Base-by-base conservation (phyloP, 345 rosid genomes). In the Salix suchowensis region DNA sequence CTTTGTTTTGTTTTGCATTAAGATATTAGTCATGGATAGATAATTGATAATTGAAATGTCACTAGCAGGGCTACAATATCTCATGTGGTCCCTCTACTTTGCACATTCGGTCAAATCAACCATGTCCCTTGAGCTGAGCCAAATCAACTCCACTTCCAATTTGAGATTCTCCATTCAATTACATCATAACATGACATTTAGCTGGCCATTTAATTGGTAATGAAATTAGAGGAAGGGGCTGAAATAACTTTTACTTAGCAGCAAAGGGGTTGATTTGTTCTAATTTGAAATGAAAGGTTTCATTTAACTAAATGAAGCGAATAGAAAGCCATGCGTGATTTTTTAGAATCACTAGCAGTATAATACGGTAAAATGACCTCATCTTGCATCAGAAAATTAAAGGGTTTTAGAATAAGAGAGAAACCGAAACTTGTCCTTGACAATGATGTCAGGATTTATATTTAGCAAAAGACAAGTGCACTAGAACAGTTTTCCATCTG, bases 401-500 rank as follows among this genome's bases (percentile, higher is more conserved):
- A 58, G 40, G 36, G 68, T 62, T 70, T 64, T 62, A 64, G 24
- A 32, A 70, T 15, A 70, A 19, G 52, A 36, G 12, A 48, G 40
- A 40, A 67, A 70, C 12, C 6, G 21, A 55, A 55, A 55, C 61
- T 55, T 3, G 4, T 55, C 23, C 26, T 55, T 55, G 64, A 58
- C 11, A 58, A 61, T 26, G 36, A 52, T 44, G 32, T 71, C 26
- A 36, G 50, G 37, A 65, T 11, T 65, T 39, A 44, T 40, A 64
- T 32, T 70, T 30, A 77, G 65, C 68, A 77, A 44, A 34, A 48
- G 8, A 65, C 50, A 36, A 71, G 66, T 36, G 19, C 50, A 46
- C 58, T 3, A 23, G 18, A n/a, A 24, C 50, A 15, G 5, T 70
- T 62, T 68, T 18, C 26, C 37, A 4, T 34, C 44, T 5, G 1